Evolutionary conservation across 2,329 filamentous ascomycete species (phyloP), one percentile per base, ranked within the genome.

Genomic region (Monilinia laxa): DNA sequence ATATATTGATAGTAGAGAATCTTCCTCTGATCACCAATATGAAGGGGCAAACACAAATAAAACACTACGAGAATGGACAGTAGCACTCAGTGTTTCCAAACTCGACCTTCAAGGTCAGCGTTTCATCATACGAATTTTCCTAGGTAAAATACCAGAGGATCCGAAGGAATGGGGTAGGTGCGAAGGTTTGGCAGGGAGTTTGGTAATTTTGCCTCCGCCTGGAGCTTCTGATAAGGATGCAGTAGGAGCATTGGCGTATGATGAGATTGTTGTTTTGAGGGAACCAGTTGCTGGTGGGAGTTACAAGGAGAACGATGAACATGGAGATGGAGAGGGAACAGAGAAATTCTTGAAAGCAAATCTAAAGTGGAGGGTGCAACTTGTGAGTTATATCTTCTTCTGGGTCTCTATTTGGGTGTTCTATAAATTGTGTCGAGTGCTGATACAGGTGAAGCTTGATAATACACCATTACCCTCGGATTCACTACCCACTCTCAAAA

Each of bases 351-450:
- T 76, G 62, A 70, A 68, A 58, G 45, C 64, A 23, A 69, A 70
- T 55, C 59, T 76, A 49, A 57, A 71, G 16, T 75, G 74, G 73
- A 68, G 69, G 45, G 71, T 74, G 20, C 72, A 74, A 28, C 71
- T 70, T 68, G 74, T 75, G 58, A 67, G 70, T 58, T 52, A 35
- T 35, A 40, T 3, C 55, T 23, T 47, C 31, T 18, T 4, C 7
- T 40, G 4, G 23, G 18, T 31, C 18, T 7, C 4, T 11, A 18
- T 53, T 3, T 62, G 2, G 55, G 25, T 52, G 2, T 45, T 6
- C 4, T 1, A 23, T 0, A 16, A 54, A 6, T 11, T 40, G n/a
- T 0, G 4, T 16, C 45, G 9, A 23, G 31, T 20, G 31, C 20
- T 51, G 6, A 65, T 31, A 11, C 28, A n/a, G 4, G 2, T 20